Evolutionary conservation across 75 land plant species (phyloP).

Genomic region (Azolla pinnata): DNA sequence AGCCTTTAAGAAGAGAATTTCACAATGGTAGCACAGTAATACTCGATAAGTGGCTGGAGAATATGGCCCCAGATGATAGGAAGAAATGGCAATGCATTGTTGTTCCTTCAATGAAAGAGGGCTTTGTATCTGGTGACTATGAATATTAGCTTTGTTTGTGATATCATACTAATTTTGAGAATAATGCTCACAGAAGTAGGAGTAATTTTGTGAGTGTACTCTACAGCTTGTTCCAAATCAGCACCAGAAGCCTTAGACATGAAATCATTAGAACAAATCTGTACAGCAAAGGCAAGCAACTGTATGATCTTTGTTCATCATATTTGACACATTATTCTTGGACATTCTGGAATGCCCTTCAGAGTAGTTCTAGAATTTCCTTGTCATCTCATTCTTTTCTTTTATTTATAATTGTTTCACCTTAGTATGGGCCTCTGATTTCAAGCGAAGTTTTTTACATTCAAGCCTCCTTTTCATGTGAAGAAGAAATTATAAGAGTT

Average conservation of each 20-base stretch:
- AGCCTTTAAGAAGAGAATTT: not conserved
- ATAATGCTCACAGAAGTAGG: too few relatives aligned
- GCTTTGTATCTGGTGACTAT: constrained; percentile 10
- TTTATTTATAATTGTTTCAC: too few relatives aligned
- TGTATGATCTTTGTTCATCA: too few relatives aligned
- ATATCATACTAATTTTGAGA: too few relatives aligned
- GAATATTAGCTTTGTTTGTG: too few relatives aligned
- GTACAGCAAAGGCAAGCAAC: not conserved
- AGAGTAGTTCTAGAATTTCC: too few relatives aligned
- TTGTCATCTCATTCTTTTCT: too few relatives aligned
- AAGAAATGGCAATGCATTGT: not conserved
- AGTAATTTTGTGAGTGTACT: too few relatives aligned
- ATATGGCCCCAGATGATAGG: not conserved
- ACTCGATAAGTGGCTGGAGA: not conserved
- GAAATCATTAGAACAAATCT: not conserved
- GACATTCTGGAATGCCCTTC: too few relatives aligned
- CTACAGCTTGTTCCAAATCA: constrained; percentile 1
- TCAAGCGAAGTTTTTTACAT: not conserved
- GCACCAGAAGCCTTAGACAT: not conserved
- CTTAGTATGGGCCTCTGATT: not conserved
- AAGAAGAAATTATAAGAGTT: not conserved
- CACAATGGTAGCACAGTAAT: not conserved
- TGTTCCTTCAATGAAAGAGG: constrained; percentile 8
- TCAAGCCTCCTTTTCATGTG: not conserved
- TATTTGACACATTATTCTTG: too few relatives aligned